These are phyloP conservation scores for Daldinia caldariorum DNA, from an alignment of 495 filamentous ascomycete genomes.

Conservation along the genomic window DNA sequence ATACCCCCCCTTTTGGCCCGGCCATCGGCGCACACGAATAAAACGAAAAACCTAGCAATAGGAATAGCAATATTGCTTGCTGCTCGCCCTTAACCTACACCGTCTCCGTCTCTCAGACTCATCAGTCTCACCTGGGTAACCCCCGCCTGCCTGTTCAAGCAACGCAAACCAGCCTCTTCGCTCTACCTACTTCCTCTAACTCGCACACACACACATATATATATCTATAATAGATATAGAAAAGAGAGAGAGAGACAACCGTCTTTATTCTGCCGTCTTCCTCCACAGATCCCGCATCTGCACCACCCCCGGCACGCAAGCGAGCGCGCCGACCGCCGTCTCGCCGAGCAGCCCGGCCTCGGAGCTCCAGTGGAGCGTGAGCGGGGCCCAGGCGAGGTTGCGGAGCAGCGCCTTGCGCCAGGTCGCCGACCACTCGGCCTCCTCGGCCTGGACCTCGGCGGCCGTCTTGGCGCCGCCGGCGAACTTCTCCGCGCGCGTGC, in stretches of 20 bases:
- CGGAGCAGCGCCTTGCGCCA: conserved; percentile 59
- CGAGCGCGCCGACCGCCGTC: conserved; percentile 69
- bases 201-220: no score
- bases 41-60: neutral
- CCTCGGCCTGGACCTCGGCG: conserved; percentile 52
- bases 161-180: neutral
- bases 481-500: conserved; percentile 47
- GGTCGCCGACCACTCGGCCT: conserved; percentile 53
- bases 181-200: no score
- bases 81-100: neutral
- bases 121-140: neutral
- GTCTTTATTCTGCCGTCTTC: conserved; percentile 49
- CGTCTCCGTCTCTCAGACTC: neutral
- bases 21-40: neutral
- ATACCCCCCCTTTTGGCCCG: neutral
- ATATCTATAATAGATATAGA: no score
- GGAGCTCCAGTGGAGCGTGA: conserved; percentile 82
- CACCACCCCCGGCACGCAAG: conserved; percentile 70
- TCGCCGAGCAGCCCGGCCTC: conserved; percentile 73
- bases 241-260: no score
- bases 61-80: neutral
- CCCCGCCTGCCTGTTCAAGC: neutral
- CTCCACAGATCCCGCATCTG: conserved; percentile 75
- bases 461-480: conserved; percentile 47
- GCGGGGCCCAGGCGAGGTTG: conserved; percentile 65